phyloP scores from a whole-genome alignment of 371 early-diverging fungal species.

The Nematocida ironsii region DNA sequence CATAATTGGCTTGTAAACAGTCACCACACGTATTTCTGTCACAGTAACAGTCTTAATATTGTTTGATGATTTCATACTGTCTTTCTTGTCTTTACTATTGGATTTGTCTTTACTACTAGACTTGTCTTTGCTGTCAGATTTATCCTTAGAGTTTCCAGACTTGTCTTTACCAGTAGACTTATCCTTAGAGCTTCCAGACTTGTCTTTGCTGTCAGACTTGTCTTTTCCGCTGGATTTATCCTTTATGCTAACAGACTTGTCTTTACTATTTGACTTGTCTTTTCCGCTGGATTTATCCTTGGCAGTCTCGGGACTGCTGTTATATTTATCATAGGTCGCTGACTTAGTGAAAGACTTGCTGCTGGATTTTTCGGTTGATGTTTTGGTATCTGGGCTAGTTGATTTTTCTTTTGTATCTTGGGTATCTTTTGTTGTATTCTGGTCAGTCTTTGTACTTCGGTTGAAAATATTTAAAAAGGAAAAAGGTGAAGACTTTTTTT shows the following conservation, averaged over 20 bases:
- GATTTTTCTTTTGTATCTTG: background rate
- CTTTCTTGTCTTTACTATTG: background rate
- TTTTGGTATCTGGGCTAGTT: background rate
- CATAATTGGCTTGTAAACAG: conserved; percentile 11
- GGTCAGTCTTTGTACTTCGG: background rate
- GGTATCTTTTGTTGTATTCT: background rate
- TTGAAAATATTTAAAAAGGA: conserved; percentile 23
- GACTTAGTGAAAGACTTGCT: background rate
- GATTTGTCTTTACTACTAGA: background rate
- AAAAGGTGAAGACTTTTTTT: conserved; percentile 10
- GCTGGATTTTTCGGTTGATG: background rate
- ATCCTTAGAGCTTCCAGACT: background rate
- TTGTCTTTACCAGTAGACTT: background rate
- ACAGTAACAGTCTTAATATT: conserved; percentile 5
- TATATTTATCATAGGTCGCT: background rate
- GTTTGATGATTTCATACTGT: background rate
- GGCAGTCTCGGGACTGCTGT: background rate
- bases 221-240: background rate
- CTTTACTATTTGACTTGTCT: background rate
- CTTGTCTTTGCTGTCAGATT: background rate
- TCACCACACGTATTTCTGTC: background rate
- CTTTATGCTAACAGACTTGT: background rate
- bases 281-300: background rate
- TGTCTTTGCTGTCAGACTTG: background rate
- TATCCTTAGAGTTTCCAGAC: background rate